Percentiles rank a stretch among this genome's conserved stretches.
Evolutionary conservation across 1,139 yeast species (phyloP).

Genomic region (Saccharomyces hybrid): DNA sequence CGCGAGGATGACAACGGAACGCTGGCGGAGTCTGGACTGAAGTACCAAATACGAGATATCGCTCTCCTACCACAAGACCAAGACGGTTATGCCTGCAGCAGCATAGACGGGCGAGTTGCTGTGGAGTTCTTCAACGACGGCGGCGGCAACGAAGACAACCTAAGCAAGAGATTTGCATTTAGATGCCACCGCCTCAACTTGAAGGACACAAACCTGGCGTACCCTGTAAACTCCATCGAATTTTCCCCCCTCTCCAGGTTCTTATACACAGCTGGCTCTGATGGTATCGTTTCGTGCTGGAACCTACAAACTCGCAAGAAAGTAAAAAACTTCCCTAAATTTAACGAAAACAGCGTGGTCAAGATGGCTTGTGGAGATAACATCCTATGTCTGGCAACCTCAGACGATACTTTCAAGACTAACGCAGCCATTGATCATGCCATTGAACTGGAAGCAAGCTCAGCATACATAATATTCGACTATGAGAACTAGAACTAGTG

Average conservation of each 20-base stretch:
- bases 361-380: conserved; percentile 37
- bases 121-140: conserved; percentile 61
- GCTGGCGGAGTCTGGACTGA: conserved; percentile 64
- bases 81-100: conserved; percentile 64
- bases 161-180: conserved; percentile 62
- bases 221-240: conserved; percentile 64
- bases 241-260: conserved; percentile 44
- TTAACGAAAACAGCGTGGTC: conserved; percentile 42
- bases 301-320: conserved; percentile 46
- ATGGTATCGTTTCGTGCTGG: conserved; percentile 73
- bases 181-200: conserved; percentile 59
- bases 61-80: conserved; percentile 48
- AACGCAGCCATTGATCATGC: conserved; percentile 20
- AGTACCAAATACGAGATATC: conserved; percentile 60
- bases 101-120: conserved; percentile 85
- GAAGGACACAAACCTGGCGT: conserved; percentile 53
- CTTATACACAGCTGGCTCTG: conserved; percentile 74
- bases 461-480: conserved; percentile 15
- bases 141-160: conserved; percentile 12
- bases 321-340: conserved; percentile 47
- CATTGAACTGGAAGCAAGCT: conserved; percentile 21
- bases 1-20: conserved; percentile 39
- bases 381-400: conserved; percentile 51
- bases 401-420: conserved; percentile 50
- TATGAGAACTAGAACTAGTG: not conserved